Percentiles rank a stretch among this genome's conserved stretches.
Conservation (phyloP, 345 rosid genomes). For the Arabidopsis arenosa region DNA sequence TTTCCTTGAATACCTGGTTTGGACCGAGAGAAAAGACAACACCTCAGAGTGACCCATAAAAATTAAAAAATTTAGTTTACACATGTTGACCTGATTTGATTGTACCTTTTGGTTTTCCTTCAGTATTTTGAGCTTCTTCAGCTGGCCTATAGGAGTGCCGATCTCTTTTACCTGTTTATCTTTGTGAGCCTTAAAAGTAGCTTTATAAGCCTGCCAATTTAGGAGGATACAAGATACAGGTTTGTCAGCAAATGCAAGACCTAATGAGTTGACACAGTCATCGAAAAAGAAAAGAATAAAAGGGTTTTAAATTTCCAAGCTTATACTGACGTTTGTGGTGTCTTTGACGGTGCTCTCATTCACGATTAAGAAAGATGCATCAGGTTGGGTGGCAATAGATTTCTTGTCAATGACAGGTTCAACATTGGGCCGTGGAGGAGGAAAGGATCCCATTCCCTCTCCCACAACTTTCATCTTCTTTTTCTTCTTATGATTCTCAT, state of each 20-base stretch:
- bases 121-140: constrained; percentile 76
- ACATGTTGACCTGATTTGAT: constrained; percentile 25
- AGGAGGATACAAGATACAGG: constrained; percentile 11
- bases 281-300: neutral
- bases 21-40: constrained; percentile 19
- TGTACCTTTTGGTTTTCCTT: constrained; percentile 76
- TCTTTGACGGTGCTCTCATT: constrained; percentile 57
- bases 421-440: constrained; percentile 51
- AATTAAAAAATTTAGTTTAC: neutral
- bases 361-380: constrained; percentile 44
- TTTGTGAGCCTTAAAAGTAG: constrained; percentile 55
- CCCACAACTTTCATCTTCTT: constrained; percentile 63
- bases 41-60: constrained; percentile 20
- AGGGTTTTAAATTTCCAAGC: constrained; percentile 3
- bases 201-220: constrained; percentile 62
- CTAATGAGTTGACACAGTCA: constrained; percentile 19
- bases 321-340: constrained; percentile 60
- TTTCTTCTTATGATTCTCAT: constrained; percentile 79
- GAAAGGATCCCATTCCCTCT: constrained; percentile 51
- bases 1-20: constrained; percentile 76
- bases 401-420: constrained; percentile 56
- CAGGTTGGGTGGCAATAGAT: constrained; percentile 47
- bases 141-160: constrained; percentile 42
- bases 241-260: constrained; percentile 29
- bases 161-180: constrained; percentile 60